phyloP scores from a whole-genome alignment of 495 filamentous ascomycete genomes.

The Podospora pseudoanserina region DNA sequence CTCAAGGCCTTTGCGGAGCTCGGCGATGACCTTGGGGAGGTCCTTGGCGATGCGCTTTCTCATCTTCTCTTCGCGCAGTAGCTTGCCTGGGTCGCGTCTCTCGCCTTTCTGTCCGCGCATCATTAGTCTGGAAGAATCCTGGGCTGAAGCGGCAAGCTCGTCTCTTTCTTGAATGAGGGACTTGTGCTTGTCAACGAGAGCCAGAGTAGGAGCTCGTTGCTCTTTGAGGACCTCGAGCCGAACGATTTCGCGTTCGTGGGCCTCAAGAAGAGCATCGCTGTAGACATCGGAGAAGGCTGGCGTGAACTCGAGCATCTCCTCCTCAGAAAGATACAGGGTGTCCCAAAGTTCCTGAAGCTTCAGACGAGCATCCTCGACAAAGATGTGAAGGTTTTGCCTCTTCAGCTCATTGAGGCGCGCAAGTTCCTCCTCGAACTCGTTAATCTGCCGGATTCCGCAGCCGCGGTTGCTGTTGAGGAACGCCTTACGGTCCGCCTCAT shows the following conservation, averaged over 20 bases:
- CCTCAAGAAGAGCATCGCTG: conserved; percentile 82
- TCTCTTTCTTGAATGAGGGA: conserved; percentile 83
- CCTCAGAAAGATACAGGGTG: conserved; percentile 85
- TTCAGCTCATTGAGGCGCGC: conserved; percentile 85
- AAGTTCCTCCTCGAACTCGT: conserved; percentile 91
- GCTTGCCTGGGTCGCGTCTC: conserved; percentile 84
- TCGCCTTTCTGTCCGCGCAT: conserved; percentile 83
- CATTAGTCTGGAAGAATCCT: conserved; percentile 92
- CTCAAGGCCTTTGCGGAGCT: conserved; percentile 78
- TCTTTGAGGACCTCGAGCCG: conserved; percentile 79
- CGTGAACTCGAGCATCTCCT: conserved; percentile 96
- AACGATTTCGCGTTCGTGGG: conserved; percentile 84
- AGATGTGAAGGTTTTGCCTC: conserved; percentile 87
- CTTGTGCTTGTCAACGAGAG: conserved; percentile 79
- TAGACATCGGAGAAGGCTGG: conserved; percentile 86
- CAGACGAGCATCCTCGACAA: conserved; percentile 88
- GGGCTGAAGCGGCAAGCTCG: conserved; percentile 78
- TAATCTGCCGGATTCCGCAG: conserved; percentile 81
- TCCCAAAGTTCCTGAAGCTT: conserved; percentile 95
- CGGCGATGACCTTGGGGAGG: conserved; percentile 81
- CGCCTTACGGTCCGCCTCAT: conserved; percentile 73
- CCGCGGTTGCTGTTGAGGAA: conserved; percentile 70
- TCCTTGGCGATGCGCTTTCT: conserved; percentile 94
- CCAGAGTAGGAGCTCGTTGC: conserved; percentile 79
- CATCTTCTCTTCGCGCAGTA: conserved; percentile 98